phyloP scores from a whole-genome alignment of 2,329 filamentous ascomycete species.

The Thyridium curvatum region DNA sequence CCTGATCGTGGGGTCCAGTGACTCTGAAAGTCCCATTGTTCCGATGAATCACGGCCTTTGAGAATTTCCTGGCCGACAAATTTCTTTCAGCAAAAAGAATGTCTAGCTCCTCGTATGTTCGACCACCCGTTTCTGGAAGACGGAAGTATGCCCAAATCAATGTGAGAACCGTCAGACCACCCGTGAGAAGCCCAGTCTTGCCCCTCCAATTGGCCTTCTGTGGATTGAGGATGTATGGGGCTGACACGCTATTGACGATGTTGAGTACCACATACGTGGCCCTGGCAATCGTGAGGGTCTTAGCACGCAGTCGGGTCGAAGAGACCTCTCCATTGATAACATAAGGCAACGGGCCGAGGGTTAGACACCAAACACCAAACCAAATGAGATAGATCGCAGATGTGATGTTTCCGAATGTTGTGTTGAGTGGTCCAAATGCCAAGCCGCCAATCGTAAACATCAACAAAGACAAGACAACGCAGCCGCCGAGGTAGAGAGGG shows the following conservation, averaged over 20 bases:
- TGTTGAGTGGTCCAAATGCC: not conserved
- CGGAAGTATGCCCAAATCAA: slow-evolving; percentile 3
- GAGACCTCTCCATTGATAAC: slow-evolving; percentile 1
- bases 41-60: too few relatives aligned
- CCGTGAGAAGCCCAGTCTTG: not conserved
- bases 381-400: slow-evolving; percentile 7
- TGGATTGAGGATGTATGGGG: slow-evolving; percentile 30
- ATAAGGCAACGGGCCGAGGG: too few relatives aligned
- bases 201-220: slow-evolving; percentile 24
- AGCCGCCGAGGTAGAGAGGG: slow-evolving; percentile 10
- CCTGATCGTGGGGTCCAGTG: too few relatives aligned
- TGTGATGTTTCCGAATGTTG: slow-evolving; percentile 1
- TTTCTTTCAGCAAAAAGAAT: too few relatives aligned
- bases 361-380: slow-evolving; percentile 7
- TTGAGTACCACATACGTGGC: slow-evolving; percentile 18
- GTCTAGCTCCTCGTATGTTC: too few relatives aligned
- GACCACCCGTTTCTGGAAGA: not conserved
- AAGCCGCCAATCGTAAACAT: slow-evolving; percentile 13
- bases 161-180: slow-evolving; percentile 2
- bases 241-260: slow-evolving; percentile 15
- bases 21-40: too few relatives aligned
- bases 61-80: too few relatives aligned
- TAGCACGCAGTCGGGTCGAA: slow-evolving; percentile 24
- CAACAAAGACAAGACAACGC: slow-evolving; percentile 7
- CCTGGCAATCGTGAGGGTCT: slow-evolving; percentile 22